phyloP scores from a whole-genome alignment of 768 basidiomycete species.

The Leccinum fibrillosum region DNA sequence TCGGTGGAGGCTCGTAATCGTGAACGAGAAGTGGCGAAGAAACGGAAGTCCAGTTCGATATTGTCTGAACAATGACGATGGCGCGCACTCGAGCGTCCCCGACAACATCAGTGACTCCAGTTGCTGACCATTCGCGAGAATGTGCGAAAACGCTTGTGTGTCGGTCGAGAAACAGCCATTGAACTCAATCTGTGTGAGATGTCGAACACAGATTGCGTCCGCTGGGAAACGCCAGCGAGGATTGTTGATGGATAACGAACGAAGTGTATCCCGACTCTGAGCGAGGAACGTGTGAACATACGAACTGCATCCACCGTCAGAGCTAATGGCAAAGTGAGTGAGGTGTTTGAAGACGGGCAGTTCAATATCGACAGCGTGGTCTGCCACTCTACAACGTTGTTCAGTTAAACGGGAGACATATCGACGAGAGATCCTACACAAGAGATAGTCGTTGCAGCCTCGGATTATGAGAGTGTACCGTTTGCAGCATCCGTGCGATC shows the following conservation, averaged over 20 bases:
- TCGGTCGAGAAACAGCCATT: constrained; percentile 52
- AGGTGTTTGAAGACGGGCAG: constrained; percentile 53
- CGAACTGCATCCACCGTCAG: constrained; percentile 40
- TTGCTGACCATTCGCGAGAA: constrained; percentile 61
- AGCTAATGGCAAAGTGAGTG: constrained; percentile 54
- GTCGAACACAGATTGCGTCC: constrained; percentile 51
- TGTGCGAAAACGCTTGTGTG: constrained; percentile 52
- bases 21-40: constrained; percentile 62
- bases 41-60: constrained; percentile 49
- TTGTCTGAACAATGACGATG: constrained; percentile 50
- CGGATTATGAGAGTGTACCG: constrained; percentile 50
- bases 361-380: constrained; percentile 43
- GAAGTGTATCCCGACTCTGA: constrained; percentile 51
- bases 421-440: constrained; percentile 35
- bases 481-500: constrained; percentile 48
- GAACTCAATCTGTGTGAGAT: constrained; percentile 64
- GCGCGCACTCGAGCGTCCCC: constrained; percentile 50
- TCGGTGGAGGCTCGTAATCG: constrained; percentile 41
- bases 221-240: constrained; percentile 58
- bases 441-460: constrained; percentile 59
- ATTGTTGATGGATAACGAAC: constrained; percentile 54
- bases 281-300: constrained; percentile 45
- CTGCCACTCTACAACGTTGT: constrained; percentile 26
- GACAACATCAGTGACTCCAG: constrained; percentile 60
- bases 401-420: not conserved